Evolutionary conservation across 208 protist species (phyloP).

Genomic region (Tritrichomonas foetus): DNA sequence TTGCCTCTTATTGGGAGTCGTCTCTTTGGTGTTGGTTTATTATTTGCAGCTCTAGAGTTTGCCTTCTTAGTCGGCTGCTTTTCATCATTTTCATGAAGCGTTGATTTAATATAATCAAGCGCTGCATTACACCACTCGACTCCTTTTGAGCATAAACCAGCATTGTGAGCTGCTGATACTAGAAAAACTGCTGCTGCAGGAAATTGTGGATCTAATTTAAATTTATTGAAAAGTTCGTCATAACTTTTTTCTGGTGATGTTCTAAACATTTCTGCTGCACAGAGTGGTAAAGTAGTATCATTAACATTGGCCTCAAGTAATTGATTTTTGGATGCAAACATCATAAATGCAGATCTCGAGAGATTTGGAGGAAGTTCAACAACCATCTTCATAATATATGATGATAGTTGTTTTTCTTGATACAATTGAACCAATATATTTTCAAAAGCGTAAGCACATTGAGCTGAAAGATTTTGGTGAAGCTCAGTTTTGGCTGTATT

Average conservation of each 20-base stretch:
- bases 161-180: neutral
- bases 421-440: neutral
- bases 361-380: neutral
- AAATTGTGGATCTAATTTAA: neutral
- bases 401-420: constrained; percentile 1
- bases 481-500: neutral
- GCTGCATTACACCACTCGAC: neutral
- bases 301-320: neutral
- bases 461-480: neutral
- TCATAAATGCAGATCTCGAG: neutral
- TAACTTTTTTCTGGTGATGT: neutral
- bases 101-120: neutral
- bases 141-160: neutral
- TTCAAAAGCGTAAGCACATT: neutral
- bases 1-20: neutral
- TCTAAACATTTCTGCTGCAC: neutral
- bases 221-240: neutral
- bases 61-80: neutral
- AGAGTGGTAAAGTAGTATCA: neutral
- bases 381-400: neutral
- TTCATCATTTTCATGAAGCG: neutral
- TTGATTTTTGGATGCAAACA: neutral
- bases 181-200: neutral
- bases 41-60: neutral
- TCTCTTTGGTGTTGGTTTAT: neutral